Base-by-base conservation (phyloP, 331 rosid species). In the Acacia concinna region DNA sequence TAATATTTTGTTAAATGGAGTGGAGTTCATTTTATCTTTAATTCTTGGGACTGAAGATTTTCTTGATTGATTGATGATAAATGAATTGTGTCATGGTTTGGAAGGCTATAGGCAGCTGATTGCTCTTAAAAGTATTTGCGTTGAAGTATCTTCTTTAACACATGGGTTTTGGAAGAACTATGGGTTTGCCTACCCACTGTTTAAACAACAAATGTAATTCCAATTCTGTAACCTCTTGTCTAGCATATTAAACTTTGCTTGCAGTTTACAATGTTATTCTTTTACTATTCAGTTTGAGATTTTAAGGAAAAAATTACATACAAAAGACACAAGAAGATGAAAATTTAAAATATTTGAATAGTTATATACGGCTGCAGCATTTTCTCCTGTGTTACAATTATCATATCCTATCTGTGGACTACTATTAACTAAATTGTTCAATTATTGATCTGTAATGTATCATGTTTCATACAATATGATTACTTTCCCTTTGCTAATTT, bases 391-490 rank as follows among this genome's bases (percentile, higher is more conserved):
- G 56, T 30, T 18, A 60, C 40, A 46, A 30, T 78, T 37, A 21
- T 82, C n/a, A 60, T 59, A 60, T 63, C 23, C 25, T 60, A 35
- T 20, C 35, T 18, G 21, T 13, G 35, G 69, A 62, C 27, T 44
- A 41, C 27, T 63, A 35, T 76, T 11, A 18, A 68, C 71, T 65
- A 13, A 66, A 6, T 70, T 76, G 21, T 23, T 13, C 25, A 28
- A 12, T 60, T 52, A 41, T 35, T 21, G 17, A 67, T 32, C 54
- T 78, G 46, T 68, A 70, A 51, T 71, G 44, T 49, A 78, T 67
- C 41, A 76, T 74, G 54, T 51, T 74, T 68, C 67, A 18, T 66
- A 62, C 32, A 25, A 35, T 9, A 67, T 59, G 79, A 37, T 68
- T 69, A 21, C 34, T 23, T 8, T 73, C 46, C 52, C n/a, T 77